Base-by-base conservation (phyloP, 2,329 filamentous ascomycete genomes). In the Monilinia fructigena region DNA sequence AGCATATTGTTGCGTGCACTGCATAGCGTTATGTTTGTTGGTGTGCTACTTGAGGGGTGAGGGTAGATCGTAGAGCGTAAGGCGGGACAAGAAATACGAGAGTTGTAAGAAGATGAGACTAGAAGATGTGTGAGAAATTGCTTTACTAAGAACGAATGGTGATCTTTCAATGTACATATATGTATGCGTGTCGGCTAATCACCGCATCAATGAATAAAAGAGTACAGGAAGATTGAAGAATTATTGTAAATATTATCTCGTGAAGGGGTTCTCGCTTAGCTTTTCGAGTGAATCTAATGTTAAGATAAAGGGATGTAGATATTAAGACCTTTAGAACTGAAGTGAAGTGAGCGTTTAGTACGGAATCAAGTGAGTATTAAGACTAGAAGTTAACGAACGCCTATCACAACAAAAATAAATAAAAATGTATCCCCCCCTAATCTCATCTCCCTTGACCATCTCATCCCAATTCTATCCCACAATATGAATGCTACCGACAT, bases 141-240 rank as follows among this genome's bases (percentile, higher is more conserved):
- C 28, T 60, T 59, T 38, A 60, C 58, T 38, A 18, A 7, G 28
- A 28, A 3, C 4, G 6, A 18, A 4, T 23, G 26, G 12, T 50
- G 58, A 35, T 60, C 45, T 60, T 50, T 50, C 8, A 1, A 50
- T 50, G 58, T 60, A 50, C 58, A 60, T 60, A 50, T 50, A 50
- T 50, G 45, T 60, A 60, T 60, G 42, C 48, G 42, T 50, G 45
- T 50, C 28, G n/a, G n/a, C 23, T 23, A 38, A 38, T 50, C 45
- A 60, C 31, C 28, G 20, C 58, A 60, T 60, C 45, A 26, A 50
- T 60, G 42, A 50, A 60, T 23, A 20, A 38, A 38, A 60, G 45
- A 26, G n/a, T 0, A 60, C 38, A 23, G 23, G 28, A 12, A 60
- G 42, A 35, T 11, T 23, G 12, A 23, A 45, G 40, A 28, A 23